Base-by-base conservation (phyloP, 2,329 filamentous ascomycete species). In the Aspergillus persii region DNA sequence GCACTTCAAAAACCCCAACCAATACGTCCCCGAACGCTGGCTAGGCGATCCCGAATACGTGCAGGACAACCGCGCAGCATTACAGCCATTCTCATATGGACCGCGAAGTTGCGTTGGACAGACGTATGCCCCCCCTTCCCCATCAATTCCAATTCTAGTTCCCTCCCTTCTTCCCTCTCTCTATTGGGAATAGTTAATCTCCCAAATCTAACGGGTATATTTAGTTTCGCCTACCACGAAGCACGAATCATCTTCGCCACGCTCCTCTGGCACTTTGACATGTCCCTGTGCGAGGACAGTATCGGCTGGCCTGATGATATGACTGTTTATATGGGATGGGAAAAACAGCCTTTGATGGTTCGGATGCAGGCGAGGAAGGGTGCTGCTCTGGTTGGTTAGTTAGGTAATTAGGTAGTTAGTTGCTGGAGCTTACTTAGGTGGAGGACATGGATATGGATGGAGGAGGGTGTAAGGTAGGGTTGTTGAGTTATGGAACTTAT, bases 281-380 rank as follows among this genome's bases (percentile, higher is more conserved):
- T 31, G 30, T 31, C 30, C 30, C 30, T 31, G 8, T 31, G 30
- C 30, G 30, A 31, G 30, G 30, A 31, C 1, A 31, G 30, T 31
- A 31, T 31, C 30, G 30, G 30, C 30, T 31, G 30, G 30, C 30
- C 30, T 31, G 30, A 31, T 31, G 6, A 31, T 31, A 5, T 31
- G 30, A 31, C 30, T 31, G 30, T 31, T 31, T 31, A 31, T 8
- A 31, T 31, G 30, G 30, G 30, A 31, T 54, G 52, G 52, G 44
- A 54, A 31, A 54, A 54, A 36, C 36, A 31, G 27, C 49, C n/a
- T 9, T 30, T 50, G 49, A 50, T 50, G 49, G 49, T 31, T n/a
- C 49, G 49, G 8, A 33, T 50, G 8, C 29, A 8, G 49, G 23
- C 49, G 4, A 15, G 39, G 39, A 7, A 44, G 30, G 30, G 30